Conservation (phyloP, 305 asterid species). For the Solanum hybrid region DNA sequence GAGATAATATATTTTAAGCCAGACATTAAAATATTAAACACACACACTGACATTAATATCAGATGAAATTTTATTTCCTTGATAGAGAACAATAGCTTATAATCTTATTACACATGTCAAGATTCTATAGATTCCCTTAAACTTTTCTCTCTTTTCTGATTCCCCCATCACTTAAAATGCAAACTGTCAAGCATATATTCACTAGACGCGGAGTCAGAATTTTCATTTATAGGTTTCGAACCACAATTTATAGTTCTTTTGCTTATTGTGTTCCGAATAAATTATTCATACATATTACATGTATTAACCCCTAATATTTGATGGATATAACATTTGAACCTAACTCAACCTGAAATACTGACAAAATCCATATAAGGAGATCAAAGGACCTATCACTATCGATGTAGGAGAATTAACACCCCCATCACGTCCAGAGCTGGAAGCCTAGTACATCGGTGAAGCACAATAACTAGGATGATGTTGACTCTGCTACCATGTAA, state of each 20-base stretch:
- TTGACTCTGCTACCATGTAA: background rate
- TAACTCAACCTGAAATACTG: background rate
- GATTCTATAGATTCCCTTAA: background rate
- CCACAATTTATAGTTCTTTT: background rate
- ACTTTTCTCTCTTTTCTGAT: background rate
- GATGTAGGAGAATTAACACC: background rate
- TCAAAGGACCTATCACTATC: background rate
- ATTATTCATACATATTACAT: background rate
- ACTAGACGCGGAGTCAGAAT: fast-evolving
- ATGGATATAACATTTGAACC: no score
- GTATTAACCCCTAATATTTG: background rate
- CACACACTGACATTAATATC: background rate
- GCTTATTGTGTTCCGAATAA: background rate
- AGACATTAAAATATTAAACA: background rate
- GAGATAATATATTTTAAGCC: background rate
- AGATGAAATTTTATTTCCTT: background rate
- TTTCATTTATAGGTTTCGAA: background rate
- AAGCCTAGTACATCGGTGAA: background rate
- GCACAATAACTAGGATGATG: background rate
- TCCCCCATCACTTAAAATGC: background rate
- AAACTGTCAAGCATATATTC: background rate
- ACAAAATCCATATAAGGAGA: background rate
- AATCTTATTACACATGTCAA: background rate
- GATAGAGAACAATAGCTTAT: background rate
- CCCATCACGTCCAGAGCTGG: background rate